Conservation (phyloP, 2,329 filamentous ascomycete species). For the Aspergillus amoenus region DNA sequence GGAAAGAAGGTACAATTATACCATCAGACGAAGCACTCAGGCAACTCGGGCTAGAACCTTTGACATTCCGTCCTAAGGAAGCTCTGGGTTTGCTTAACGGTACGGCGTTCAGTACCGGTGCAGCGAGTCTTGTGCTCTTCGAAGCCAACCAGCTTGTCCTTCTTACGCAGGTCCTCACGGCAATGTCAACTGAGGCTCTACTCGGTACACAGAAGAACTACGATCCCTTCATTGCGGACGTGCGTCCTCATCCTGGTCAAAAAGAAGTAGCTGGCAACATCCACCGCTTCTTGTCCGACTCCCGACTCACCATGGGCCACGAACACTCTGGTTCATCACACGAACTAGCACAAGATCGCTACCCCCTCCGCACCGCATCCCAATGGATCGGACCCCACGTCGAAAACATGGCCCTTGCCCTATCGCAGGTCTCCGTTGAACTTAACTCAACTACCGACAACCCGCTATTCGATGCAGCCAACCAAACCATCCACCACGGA, state of each 20-base stretch:
- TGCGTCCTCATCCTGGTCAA: conserved; percentile 63
- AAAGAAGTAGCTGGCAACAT: conserved; percentile 59
- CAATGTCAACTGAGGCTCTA: conserved; percentile 61
- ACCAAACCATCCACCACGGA: conserved; percentile 54
- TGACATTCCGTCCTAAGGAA: conserved; percentile 51
- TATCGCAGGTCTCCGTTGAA: conserved; percentile 58
- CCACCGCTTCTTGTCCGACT: conserved; percentile 49
- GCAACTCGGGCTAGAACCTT: conserved; percentile 28
- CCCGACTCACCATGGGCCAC: conserved; percentile 24
- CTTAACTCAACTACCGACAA: conserved; percentile 70
- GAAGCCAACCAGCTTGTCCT: conserved; percentile 56
- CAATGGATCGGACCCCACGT: conserved; percentile 69
- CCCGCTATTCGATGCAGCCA: conserved; percentile 55
- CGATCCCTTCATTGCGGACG: conserved; percentile 57
- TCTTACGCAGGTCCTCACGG: conserved; percentile 59
- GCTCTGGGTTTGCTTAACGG: conserved; percentile 54
- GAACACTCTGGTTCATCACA: not conserved
- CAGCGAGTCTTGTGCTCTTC: conserved; percentile 49
- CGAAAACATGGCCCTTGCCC: conserved; percentile 61
- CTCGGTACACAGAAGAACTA: conserved; percentile 57
- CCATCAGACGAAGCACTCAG: conserved; percentile 34
- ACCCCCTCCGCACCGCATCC: conserved; percentile 61
- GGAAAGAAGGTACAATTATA: conserved; percentile 18
- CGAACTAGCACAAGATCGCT: conserved; percentile 61
- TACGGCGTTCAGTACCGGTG: conserved; percentile 48